phyloP scores from a whole-genome alignment of 1,284 basidiomycete species.

The Lignosus rhinocerotis region DNA sequence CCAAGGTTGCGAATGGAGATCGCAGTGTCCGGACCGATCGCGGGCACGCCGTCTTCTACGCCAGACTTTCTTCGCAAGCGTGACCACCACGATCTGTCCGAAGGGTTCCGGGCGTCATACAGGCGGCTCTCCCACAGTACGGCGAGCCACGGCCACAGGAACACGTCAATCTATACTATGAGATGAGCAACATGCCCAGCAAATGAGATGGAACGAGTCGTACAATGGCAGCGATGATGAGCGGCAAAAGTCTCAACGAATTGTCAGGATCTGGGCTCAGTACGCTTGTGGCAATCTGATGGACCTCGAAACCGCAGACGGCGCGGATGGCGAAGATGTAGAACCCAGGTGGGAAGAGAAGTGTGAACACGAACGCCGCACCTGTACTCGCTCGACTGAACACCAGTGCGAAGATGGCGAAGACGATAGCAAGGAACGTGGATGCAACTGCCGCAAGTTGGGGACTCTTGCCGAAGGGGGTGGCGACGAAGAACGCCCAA shows the following conservation, averaged over 20 bases:
- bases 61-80: constrained; percentile 23
- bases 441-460: constrained; percentile 71
- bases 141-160: constrained; percentile 71
- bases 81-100: constrained; percentile 31
- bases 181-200: neutral
- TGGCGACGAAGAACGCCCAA: constrained; percentile 69
- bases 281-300: constrained; percentile 51
- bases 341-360: constrained; percentile 76
- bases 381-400: constrained; percentile 46
- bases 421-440: constrained; percentile 64
- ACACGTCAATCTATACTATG: constrained; percentile 56
- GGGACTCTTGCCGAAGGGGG: constrained; percentile 71
- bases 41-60: constrained; percentile 21
- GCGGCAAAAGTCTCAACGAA: constrained; percentile 54
- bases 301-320: constrained; percentile 67
- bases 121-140: constrained; percentile 57
- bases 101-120: constrained; percentile 56
- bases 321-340: constrained; percentile 73
- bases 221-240: constrained; percentile 66
- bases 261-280: constrained; percentile 60
- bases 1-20: constrained; percentile 61
- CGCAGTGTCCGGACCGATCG: constrained; percentile 45
- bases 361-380: constrained; percentile 58
- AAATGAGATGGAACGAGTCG: constrained; percentile 25
- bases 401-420: constrained; percentile 70